phyloP scores from a whole-genome alignment of 2,329 filamentous ascomycete species.

The Aspergillus chevalieri region DNA sequence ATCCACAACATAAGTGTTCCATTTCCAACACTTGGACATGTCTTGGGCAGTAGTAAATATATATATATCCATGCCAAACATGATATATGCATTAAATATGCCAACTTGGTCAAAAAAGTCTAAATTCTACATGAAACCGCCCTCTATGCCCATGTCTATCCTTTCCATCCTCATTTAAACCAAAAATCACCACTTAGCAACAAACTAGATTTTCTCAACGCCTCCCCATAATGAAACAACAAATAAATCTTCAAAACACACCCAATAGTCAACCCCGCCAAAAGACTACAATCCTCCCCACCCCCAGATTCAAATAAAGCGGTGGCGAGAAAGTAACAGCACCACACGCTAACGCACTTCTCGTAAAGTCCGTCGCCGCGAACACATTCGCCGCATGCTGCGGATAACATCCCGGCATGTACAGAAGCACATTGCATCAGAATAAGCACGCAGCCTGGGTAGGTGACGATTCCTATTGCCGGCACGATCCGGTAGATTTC shows the following conservation, averaged over 20 bases:
- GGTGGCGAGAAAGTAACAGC: slow-evolving; percentile 26
- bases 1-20: too few species aligned
- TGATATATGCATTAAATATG: too few species aligned
- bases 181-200: too few species aligned
- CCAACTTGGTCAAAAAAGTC: too few species aligned
- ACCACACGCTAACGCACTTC: slow-evolving; percentile 27
- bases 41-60: too few species aligned
- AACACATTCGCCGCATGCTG: slow-evolving; percentile 25
- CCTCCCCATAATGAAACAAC: slow-evolving; percentile 2
- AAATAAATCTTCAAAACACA: slow-evolving; percentile 15
- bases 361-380: slow-evolving; percentile 27
- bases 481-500: slow-evolving; percentile 26
- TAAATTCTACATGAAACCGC: too few species aligned
- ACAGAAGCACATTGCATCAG: slow-evolving; percentile 38
- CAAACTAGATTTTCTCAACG: too few species aligned
- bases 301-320: slow-evolving; percentile 21
- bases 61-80: too few species aligned
- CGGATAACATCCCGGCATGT: slow-evolving; percentile 23
- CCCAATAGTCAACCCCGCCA: slow-evolving; percentile 27
- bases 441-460: slow-evolving; percentile 28
- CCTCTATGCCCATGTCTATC: too few species aligned
- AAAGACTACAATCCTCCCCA: slow-evolving; percentile 23
- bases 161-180: too few species aligned
- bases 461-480: slow-evolving; percentile 35
- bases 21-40: too few species aligned